Percentiles rank a stretch among this genome's conserved stretches.
These are phyloP conservation scores for Apocynum venetum DNA, from an alignment of 257 asterid species.

Conservation along the genomic window DNA sequence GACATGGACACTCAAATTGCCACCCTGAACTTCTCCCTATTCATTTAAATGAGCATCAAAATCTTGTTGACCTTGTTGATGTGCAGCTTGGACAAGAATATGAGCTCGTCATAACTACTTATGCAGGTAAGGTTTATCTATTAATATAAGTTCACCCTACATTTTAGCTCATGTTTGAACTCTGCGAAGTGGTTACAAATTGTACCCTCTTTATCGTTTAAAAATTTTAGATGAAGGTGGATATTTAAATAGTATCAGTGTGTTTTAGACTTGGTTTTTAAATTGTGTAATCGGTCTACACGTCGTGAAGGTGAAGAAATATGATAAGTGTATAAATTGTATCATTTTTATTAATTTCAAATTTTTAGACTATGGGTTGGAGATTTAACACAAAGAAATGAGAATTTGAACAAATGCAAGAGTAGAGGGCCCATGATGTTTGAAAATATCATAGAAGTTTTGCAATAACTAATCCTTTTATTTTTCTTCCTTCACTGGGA, in stretches of 20 bases:
- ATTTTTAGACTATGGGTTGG: no score
- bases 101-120: conserved; percentile 43
- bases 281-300: no score
- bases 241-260: no score
- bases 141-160: background rate
- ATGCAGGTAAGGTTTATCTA: conserved; percentile 23
- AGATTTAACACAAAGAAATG: background rate
- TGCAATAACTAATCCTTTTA: background rate
- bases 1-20: conserved; percentile 5
- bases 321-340: no score
- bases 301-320: no score
- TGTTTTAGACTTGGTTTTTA: no score
- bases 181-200: background rate
- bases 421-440: background rate
- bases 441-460: background rate
- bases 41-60: conserved; percentile 14
- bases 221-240: no score
- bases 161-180: background rate
- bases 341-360: no score
- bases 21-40: conserved; percentile 5
- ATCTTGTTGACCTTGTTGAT: conserved; percentile 35
- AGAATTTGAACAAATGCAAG: background rate
- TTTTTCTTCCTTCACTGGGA: background rate
- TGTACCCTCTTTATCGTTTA: no score
- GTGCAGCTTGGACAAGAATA: conserved; percentile 37